Evolutionary conservation across 2,329 filamentous ascomycete genomes (phyloP).

Genomic region (Calycina herbarum): DNA sequence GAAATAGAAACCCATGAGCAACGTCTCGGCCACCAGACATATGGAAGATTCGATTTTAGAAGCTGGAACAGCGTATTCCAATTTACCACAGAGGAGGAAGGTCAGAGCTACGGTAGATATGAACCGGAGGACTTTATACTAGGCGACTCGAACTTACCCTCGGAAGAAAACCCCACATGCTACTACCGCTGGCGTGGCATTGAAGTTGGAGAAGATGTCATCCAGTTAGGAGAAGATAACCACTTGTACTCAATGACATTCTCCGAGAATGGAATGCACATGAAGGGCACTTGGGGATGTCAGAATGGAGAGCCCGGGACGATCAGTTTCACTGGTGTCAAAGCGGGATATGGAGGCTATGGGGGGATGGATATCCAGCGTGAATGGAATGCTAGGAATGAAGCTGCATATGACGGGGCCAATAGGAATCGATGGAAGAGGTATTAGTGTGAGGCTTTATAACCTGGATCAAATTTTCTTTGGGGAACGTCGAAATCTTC

Average conservation of each 20-base stretch:
- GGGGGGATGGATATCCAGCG: background rate
- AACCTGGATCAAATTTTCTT: too few species aligned
- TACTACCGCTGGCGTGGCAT: background rate
- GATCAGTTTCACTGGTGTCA: background rate
- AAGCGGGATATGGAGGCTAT: background rate
- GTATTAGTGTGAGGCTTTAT: background rate
- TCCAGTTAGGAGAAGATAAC: background rate
- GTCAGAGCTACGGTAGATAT: background rate
- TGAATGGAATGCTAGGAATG: background rate
- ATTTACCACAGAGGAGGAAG: background rate
- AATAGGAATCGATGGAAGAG: background rate
- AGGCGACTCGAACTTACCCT: background rate
- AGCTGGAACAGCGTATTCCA: background rate
- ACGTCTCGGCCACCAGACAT: background rate
- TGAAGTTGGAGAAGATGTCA: background rate
- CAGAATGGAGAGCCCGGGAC: background rate
- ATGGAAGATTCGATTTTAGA: background rate
- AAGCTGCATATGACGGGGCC: background rate
- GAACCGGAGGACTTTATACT: background rate
- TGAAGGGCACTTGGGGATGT: background rate
- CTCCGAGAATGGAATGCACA: background rate
- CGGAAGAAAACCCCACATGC: background rate
- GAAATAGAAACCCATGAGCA: background rate
- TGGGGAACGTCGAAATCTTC: background rate
- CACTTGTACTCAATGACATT: background rate